Percentiles rank a stretch among this genome's conserved stretches.
These are phyloP conservation scores for Ambrosiella cleistominuta DNA, from an alignment of 2,329 filamentous ascomycete genomes.

Conservation along the genomic window DNA sequence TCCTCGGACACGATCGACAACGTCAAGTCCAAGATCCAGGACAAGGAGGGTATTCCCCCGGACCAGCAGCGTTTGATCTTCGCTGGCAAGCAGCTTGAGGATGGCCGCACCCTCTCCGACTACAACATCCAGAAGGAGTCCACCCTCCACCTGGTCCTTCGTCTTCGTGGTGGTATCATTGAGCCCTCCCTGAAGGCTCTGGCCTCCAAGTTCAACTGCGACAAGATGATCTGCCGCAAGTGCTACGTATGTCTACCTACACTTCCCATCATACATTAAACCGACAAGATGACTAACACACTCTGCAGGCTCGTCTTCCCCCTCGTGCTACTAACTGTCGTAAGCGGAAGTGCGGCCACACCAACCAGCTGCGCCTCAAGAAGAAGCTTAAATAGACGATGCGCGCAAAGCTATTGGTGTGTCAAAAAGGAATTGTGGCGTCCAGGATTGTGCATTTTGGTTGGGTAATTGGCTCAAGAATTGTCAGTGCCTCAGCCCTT, in stretches of 20 bases:
- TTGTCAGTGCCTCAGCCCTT: constrained; percentile 13
- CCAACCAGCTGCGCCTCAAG: constrained; percentile 99
- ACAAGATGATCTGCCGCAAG: constrained; percentile 99
- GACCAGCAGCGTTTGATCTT: constrained; percentile 99
- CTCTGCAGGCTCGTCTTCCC: constrained; percentile 57
- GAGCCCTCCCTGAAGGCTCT: constrained; percentile 98
- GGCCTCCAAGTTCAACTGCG: constrained; percentile 99
- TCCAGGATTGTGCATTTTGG: constrained; percentile 20
- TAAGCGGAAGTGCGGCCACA: constrained; percentile 99
- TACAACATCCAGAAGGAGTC: constrained; percentile 99
- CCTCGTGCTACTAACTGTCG: constrained; percentile 99
- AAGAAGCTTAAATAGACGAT: constrained; percentile 85
- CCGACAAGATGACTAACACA: not conserved
- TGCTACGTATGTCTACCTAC: constrained; percentile 64
- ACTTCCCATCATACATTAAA: not conserved
- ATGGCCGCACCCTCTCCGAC: constrained; percentile 88
- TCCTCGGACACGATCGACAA: constrained; percentile 99
- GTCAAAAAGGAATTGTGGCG: constrained; percentile 25
- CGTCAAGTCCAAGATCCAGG: constrained; percentile 99
- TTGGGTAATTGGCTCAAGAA: constrained; percentile 11
- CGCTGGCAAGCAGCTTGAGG: constrained; percentile 97
- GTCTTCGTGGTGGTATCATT: constrained; percentile 97
- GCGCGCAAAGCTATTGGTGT: constrained; percentile 12
- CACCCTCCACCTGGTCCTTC: constrained; percentile 93
- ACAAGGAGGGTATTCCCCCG: constrained; percentile 97